Evolutionary conservation across 1,284 basidiomycete species (phyloP).

Genomic region (Trichosporon coremiiforme): DNA sequence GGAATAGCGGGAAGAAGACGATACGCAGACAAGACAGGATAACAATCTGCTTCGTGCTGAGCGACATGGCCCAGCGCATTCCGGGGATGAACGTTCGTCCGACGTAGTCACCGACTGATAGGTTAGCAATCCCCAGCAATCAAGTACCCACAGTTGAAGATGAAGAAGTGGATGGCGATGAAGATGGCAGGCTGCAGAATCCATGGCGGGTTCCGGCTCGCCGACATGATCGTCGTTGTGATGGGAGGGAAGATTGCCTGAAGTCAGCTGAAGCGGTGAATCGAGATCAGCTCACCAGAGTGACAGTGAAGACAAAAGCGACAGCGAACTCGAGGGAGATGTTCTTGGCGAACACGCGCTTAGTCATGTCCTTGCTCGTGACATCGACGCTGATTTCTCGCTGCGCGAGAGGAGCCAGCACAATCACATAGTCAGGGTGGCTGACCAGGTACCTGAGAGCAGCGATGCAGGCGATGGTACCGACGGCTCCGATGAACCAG

Average conservation of each 20-base stretch:
- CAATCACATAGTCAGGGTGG: conserved; percentile 39
- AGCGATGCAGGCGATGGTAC: conserved; percentile 37
- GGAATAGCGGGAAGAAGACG: conserved; percentile 75
- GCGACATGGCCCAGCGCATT: conserved; percentile 60
- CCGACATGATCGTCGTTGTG: conserved; percentile 71
- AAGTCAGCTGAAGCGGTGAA: not conserved
- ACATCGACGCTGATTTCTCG: conserved; percentile 21
- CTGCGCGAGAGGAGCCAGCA: conserved; percentile 32
- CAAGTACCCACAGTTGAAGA: conserved; percentile 58
- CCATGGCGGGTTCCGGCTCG: conserved; percentile 58
- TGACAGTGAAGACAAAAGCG: conserved; percentile 73
- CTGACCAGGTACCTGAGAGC: conserved; percentile 38
- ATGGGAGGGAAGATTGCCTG: conserved; percentile 84
- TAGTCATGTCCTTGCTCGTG: conserved; percentile 33
- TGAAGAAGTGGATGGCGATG: conserved; percentile 55
- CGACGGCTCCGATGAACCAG: conserved; percentile 45
- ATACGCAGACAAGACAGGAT: conserved; percentile 68
- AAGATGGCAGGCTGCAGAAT: conserved; percentile 53
- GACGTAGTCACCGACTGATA: conserved; percentile 72
- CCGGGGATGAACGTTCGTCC: conserved; percentile 72
- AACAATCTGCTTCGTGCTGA: conserved; percentile 21
- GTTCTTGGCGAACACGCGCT: conserved; percentile 62
- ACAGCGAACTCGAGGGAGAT: conserved; percentile 70
- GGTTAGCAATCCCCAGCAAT: too few relatives aligned
- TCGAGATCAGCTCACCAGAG: conserved; percentile 65